Conservation (phyloP, 768 basidiomycete genomes). For the Boletus sensibilis region DNA sequence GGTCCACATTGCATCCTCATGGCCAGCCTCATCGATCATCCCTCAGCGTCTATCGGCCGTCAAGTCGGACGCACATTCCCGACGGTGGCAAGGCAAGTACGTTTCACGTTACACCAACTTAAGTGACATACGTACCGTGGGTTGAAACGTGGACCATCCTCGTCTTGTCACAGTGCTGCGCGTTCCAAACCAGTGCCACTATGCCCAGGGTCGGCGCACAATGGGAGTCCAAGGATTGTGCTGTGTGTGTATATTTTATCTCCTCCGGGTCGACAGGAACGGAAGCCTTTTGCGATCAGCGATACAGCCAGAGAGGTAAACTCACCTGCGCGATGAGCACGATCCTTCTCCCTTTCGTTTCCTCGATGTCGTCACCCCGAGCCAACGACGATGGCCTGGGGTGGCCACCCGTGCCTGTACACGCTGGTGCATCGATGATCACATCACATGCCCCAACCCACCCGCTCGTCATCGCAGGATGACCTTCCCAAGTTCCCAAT, state of each 20-base stretch:
- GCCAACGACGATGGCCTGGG: not conserved
- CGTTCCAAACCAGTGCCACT: not conserved
- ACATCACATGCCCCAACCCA: not conserved
- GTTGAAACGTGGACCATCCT: not conserved
- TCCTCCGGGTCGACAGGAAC: not conserved
- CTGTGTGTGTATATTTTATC: not conserved
- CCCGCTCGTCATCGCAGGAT: not conserved
- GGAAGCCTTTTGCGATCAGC: not conserved
- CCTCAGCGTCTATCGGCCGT: not conserved
- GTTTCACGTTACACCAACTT: constrained; percentile 1
- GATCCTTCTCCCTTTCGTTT: not conserved
- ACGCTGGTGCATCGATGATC: not conserved
- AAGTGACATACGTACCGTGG: not conserved
- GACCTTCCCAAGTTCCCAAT: not conserved
- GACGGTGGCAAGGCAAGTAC: not conserved
- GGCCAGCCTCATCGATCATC: not conserved
- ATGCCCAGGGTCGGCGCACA: not conserved
- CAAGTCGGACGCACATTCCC: constrained; percentile 1
- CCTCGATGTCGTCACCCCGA: not conserved
- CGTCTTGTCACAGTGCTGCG: not conserved
- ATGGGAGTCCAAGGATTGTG: not conserved
- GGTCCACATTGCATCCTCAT: not conserved
- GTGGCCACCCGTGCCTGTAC: not conserved
- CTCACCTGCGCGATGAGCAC: not conserved
- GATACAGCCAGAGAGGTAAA: constrained; percentile 5